A percentile compares a stretch with the other conserved stretches of the same genome.
These are phyloP conservation scores for Leptographium galeiforme DNA, from an alignment of 2,329 filamentous ascomycete species.

Conservation along the genomic window DNA sequence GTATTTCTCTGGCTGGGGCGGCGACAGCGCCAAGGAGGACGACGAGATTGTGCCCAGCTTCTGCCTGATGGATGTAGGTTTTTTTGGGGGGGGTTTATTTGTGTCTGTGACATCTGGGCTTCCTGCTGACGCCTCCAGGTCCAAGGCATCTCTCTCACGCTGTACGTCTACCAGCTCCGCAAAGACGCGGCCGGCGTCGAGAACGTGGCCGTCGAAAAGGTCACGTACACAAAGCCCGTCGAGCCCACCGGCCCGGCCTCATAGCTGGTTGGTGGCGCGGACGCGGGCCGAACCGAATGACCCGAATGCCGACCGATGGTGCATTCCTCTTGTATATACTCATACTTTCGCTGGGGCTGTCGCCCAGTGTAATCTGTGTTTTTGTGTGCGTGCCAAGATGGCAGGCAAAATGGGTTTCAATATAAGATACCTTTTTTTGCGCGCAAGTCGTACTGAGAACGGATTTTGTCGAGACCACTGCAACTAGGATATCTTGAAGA, in stretches of 20 bases:
- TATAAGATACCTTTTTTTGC: neutral
- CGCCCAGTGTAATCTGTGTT: neutral
- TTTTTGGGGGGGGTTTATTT: no score
- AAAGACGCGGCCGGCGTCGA: slow-evolving; percentile 65
- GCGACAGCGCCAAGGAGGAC: slow-evolving; percentile 58
- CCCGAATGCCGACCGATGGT: neutral
- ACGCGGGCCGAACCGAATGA: neutral
- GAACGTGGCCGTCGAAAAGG: slow-evolving; percentile 73
- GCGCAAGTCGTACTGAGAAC: no score
- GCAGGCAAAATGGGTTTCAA: no score
- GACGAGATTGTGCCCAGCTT: slow-evolving; percentile 81
- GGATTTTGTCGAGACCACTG: neutral
- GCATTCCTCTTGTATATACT: neutral
- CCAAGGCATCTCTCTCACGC: slow-evolving; percentile 86
- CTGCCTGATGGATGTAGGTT: slow-evolving; percentile 91
- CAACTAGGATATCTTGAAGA: slow-evolving; percentile 11
- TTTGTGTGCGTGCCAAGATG: neutral
- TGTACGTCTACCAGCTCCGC: slow-evolving; percentile 84
- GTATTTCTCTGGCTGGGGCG: slow-evolving; percentile 42
- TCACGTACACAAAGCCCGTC: slow-evolving; percentile 69
- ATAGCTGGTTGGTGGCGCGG: slow-evolving; percentile 13
- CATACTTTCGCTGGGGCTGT: neutral
- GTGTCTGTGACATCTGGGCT: no score
- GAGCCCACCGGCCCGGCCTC: slow-evolving; percentile 40
- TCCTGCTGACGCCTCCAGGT: slow-evolving; percentile 43